phyloP scores from a whole-genome alignment of 495 filamentous ascomycete genomes.

The Aspergillus panamensis region DNA sequence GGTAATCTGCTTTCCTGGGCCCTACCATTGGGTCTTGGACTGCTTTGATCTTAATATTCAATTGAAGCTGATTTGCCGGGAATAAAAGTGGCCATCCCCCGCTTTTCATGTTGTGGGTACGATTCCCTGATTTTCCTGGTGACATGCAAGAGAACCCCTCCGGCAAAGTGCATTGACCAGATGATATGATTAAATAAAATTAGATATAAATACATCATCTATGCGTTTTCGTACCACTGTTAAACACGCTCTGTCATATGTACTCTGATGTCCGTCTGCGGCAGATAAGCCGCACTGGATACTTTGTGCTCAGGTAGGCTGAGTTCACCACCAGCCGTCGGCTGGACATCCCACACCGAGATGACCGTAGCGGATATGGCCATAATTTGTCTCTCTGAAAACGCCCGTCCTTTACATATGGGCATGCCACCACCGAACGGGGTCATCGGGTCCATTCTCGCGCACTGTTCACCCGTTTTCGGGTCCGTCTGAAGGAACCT shows the following conservation, averaged over 20 bases:
- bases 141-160: no score
- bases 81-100: not conserved
- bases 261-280: conserved; percentile 37
- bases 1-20: not conserved
- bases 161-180: no score
- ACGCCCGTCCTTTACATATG: conserved; percentile 46
- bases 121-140: no score
- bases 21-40: not conserved
- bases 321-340: conserved; percentile 29
- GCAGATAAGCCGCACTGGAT: conserved; percentile 37
- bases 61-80: not conserved
- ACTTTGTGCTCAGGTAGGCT: conserved; percentile 31
- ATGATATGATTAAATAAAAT: no score
- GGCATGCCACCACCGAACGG: conserved; percentile 47
- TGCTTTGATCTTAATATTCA: not conserved
- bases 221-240: conserved; percentile 13
- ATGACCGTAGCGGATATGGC: conserved; percentile 47
- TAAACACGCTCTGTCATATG: conserved; percentile 29
- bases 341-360: conserved; percentile 50
- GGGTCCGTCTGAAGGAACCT: conserved; percentile 47
- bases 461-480: conserved; percentile 29
- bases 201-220: no score
- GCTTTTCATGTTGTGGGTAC: not conserved
- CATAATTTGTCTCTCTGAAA: conserved; percentile 50
- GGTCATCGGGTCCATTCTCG: conserved; percentile 28